These are phyloP conservation scores for Fusarium neocosmosporiellum DNA, from an alignment of 2,329 filamentous ascomycete genomes.

Conservation along the genomic window DNA sequence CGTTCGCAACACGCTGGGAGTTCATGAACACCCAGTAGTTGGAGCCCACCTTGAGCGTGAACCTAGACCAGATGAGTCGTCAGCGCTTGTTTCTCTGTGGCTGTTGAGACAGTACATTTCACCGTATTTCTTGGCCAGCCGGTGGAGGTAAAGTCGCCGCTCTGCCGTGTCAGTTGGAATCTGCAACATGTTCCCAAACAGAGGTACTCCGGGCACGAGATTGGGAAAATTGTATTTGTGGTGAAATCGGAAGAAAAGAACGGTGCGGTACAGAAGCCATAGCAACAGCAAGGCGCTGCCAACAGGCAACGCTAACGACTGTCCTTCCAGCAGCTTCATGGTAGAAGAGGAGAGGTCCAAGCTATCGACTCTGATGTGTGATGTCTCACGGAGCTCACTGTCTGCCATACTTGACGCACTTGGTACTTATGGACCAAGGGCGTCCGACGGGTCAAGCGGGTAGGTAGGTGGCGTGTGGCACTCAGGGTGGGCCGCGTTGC, in stretches of 20 bases:
- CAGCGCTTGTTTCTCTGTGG: background rate
- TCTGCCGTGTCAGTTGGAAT: background rate
- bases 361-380: background rate
- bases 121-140: slow-evolving; percentile 1
- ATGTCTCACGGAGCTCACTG: background rate
- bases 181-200: slow-evolving; percentile 2
- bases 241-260: background rate
- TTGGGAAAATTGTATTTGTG: slow-evolving; percentile 1
- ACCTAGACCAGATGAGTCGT: background rate
- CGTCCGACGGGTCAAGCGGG: background rate
- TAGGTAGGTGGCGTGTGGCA: background rate
- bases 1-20: slow-evolving; percentile 5
- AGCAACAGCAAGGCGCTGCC: background rate
- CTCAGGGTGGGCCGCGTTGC: background rate
- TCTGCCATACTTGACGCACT: background rate
- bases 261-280: background rate
- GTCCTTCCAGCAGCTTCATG: background rate
- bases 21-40: slow-evolving; percentile 10
- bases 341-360: background rate
- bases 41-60: slow-evolving; percentile 3
- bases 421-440: background rate
- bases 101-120: background rate
- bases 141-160: background rate
- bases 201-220: slow-evolving; percentile 1
- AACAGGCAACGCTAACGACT: background rate